A percentile compares a stretch with the other conserved stretches of the same genome.
Conservation (phyloP, 257 asterid species). For the Avicennia marina region DNA sequence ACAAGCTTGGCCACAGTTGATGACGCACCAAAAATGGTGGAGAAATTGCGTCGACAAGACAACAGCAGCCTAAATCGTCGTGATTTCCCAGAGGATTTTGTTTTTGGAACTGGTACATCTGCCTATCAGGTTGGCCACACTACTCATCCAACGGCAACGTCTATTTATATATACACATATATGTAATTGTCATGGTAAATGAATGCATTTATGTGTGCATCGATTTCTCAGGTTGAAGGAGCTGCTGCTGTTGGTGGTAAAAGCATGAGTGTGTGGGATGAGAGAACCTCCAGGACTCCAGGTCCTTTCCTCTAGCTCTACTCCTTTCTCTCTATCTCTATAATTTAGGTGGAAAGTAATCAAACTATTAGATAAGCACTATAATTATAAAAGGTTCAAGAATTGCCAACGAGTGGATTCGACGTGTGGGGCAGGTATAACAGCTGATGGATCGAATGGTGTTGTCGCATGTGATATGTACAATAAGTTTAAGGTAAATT, state of each 20-base stretch:
- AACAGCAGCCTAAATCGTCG: not conserved
- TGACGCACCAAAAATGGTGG: too few relatives aligned
- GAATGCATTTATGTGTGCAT: not conserved
- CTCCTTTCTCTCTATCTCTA: not conserved
- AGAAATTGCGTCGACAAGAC: too few relatives aligned
- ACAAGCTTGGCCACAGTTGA: too few relatives aligned
- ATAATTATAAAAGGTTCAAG: too few relatives aligned
- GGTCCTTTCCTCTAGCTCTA: constrained; percentile 1
- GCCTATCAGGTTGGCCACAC: constrained; percentile 10
- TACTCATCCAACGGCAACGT: not conserved
- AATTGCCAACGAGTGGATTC: not conserved
- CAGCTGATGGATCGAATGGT: constrained; percentile 21
- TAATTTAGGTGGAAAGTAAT: not conserved
- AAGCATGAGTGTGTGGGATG: constrained; percentile 25
- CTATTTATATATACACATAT: not conserved
- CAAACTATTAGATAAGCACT: too few relatives aligned
- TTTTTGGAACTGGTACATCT: constrained; percentile 20
- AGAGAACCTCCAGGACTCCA: constrained; percentile 1
- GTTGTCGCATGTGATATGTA: constrained; percentile 22
- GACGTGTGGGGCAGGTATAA: constrained; percentile 10
- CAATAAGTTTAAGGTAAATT: constrained; percentile 19
- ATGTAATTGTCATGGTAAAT: not conserved
- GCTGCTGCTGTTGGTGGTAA: constrained; percentile 18
- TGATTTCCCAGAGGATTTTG: constrained; percentile 10
- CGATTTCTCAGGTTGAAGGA: constrained; percentile 20